A percentile compares a stretch with the other conserved stretches of the same genome.
Evolutionary conservation across 305 asterid genomes (phyloP).

Genomic region (Fraxinus latifolia): DNA sequence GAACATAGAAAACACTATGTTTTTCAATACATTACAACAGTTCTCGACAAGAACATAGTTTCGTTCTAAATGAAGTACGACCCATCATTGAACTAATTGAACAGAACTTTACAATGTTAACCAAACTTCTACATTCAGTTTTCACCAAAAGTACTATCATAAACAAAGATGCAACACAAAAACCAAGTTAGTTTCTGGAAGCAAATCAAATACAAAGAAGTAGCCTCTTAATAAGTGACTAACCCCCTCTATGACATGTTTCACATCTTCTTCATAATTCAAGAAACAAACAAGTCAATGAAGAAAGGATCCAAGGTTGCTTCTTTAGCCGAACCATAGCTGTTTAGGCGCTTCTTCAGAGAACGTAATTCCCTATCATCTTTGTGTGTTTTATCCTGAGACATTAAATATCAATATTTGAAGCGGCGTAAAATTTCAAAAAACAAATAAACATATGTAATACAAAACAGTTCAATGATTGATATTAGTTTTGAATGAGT

Average conservation of each 20-base stretch:
- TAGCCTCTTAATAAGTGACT: neutral
- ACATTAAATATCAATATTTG: neutral
- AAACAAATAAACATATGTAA: neutral
- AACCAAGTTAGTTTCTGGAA: neutral
- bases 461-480: neutral
- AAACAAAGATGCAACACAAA: neutral
- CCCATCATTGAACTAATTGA: neutral
- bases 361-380: constrained; percentile 62
- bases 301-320: constrained; percentile 66
- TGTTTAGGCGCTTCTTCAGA: constrained; percentile 63
- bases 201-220: neutral
- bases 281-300: constrained; percentile 36
- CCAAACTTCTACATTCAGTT: neutral
- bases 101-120: neutral
- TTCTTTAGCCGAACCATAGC: constrained; percentile 68
- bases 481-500: neutral
- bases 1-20: neutral
- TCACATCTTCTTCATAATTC: constrained; percentile 19
- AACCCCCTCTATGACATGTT: neutral
- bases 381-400: constrained; percentile 64
- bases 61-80: neutral
- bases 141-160: neutral
- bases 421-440: neutral
- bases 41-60: neutral
- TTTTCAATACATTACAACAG: neutral